A percentile compares a stretch with the other conserved stretches of the same genome.
Conservation (phyloP, 495 filamentous ascomycete genomes). For the Massariosphaeria phaeospora region DNA sequence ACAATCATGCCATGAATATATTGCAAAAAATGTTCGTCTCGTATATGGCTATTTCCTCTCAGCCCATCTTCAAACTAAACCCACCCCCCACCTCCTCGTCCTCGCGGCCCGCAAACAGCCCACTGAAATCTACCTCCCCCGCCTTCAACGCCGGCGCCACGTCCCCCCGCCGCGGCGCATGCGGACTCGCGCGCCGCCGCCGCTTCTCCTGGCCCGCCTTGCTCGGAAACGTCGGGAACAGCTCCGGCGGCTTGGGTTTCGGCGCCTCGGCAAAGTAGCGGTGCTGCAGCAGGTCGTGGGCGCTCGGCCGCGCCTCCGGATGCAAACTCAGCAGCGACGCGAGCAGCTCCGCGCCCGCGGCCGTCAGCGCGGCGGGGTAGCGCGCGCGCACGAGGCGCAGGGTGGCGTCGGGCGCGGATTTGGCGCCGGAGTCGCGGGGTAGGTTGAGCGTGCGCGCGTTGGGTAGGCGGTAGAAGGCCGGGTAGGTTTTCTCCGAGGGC, state of each 20-base stretch:
- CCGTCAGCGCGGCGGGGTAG: slow-evolving; percentile 78
- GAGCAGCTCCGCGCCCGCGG: slow-evolving; percentile 66
- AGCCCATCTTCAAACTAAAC: slow-evolving; percentile 68
- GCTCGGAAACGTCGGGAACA: slow-evolving; percentile 66
- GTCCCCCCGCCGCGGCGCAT: slow-evolving; percentile 78
- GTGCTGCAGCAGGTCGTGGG: slow-evolving; percentile 67
- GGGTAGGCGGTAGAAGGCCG: slow-evolving; percentile 77
- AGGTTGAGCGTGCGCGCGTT: slow-evolving; percentile 83
- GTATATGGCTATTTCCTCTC: slow-evolving; percentile 28
- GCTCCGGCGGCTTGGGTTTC: slow-evolving; percentile 73
- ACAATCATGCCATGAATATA: too few species aligned
- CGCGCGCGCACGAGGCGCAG: slow-evolving; percentile 61
- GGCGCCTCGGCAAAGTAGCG: slow-evolving; percentile 88
- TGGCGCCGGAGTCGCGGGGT: slow-evolving; percentile 46
- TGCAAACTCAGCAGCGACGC: slow-evolving; percentile 67
- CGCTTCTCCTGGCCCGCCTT: slow-evolving; percentile 91
- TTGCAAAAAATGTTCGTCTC: too few species aligned
- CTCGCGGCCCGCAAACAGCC: slow-evolving; percentile 67
- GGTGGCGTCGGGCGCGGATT: too few species aligned
- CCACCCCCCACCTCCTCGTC: slow-evolving; percentile 73
- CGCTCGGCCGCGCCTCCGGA: slow-evolving; percentile 64
- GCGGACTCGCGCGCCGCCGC: slow-evolving; percentile 66
- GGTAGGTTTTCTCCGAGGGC: slow-evolving; percentile 84
- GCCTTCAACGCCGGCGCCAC: slow-evolving; percentile 56
- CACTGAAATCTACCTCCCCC: slow-evolving; percentile 69